Evolutionary conservation across 2,329 filamentous ascomycete species (phyloP).

Genomic region (Thielaviopsis euricoi): DNA sequence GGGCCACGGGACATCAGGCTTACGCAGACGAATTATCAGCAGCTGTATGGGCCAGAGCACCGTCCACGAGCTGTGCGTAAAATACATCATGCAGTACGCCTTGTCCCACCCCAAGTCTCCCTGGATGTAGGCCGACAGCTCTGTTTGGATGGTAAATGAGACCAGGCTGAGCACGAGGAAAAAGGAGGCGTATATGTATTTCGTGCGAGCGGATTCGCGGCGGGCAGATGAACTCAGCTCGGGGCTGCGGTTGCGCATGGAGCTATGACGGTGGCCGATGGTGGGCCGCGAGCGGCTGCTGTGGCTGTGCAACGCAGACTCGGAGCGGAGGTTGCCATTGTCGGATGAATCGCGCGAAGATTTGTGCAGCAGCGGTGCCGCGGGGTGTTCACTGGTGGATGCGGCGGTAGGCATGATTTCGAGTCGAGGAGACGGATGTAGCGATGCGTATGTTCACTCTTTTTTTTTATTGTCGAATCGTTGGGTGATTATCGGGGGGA

Average conservation of each 20-base stretch:
- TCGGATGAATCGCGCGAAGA: neutral
- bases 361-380: slow-evolving; percentile 8
- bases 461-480: neutral
- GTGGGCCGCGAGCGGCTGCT: neutral
- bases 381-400: slow-evolving; percentile 2
- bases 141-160: slow-evolving; percentile 85
- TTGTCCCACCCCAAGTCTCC: slow-evolving; percentile 88
- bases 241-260: slow-evolving; percentile 66
- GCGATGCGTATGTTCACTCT: neutral
- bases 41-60: slow-evolving; percentile 80
- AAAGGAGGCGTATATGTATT: slow-evolving; percentile 73
- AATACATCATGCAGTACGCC: slow-evolving; percentile 98
- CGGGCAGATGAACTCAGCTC: slow-evolving; percentile 22
- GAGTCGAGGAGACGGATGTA: neutral
- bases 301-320: neutral
- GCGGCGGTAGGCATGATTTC: neutral
- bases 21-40: slow-evolving; percentile 61
- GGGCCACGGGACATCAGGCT: slow-evolving; percentile 61
- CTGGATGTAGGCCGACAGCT: slow-evolving; percentile 90
- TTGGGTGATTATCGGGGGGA: neutral
- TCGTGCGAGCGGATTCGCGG: slow-evolving; percentile 43
- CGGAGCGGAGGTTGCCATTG: neutral
- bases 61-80: slow-evolving; percentile 89
- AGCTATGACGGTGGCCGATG: slow-evolving; percentile 26
- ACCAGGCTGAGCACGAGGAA: slow-evolving; percentile 73